Base-by-base conservation (phyloP, 2,329 filamentous ascomycete genomes). In the Aspergillus hortae region DNA sequence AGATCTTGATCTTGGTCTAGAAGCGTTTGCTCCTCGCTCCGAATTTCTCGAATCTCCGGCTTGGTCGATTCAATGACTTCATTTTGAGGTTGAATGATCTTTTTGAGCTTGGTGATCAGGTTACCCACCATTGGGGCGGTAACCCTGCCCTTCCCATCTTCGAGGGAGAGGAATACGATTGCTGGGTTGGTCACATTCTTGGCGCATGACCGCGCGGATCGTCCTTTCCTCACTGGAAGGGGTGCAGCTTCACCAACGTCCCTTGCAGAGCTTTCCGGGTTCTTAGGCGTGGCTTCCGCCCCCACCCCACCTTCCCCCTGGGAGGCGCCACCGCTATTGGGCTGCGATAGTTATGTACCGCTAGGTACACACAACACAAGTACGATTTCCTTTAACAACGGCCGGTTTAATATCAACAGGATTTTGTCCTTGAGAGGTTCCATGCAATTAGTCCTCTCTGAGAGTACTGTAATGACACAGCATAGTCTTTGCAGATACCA, bases 341-440 rank as follows among this genome's bases (percentile, higher is more conserved):
- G 44, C 47, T 36, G 46, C 35, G 46, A 43, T 32, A 17, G 2
- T 17, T 54, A 46, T 33, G 45, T 48, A 42, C 52, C 41, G 52
- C 52, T 54, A 35, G 52, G 52, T 30, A 51, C 52, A 54, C 48
- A 40, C 33, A 36, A 36, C 33, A 36, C 33, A 36, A 36, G 7
- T 11, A 36, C 33, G 33, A 36, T 36, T 36, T 36, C 33, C 2
- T 15, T 36, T 11, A 36, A 36, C 33, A 36, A n/a, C 33, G 33
- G 33, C n/a, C 33, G 6, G n/a, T 36, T 36, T 36, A 11, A 36
- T 36, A 36, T 36, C 33, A 36, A 36, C 33, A 4, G 15, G 33
- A 17, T 2, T 17, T 17, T 17, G 17, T 17, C 17, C 17, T 17
- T 17, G 17, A 17, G 17, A 17, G 17, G 17, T 17, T 2, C 2